phyloP scores from a whole-genome alignment of 1,284 basidiomycete species.

The Pseudozyma sp. region DNA sequence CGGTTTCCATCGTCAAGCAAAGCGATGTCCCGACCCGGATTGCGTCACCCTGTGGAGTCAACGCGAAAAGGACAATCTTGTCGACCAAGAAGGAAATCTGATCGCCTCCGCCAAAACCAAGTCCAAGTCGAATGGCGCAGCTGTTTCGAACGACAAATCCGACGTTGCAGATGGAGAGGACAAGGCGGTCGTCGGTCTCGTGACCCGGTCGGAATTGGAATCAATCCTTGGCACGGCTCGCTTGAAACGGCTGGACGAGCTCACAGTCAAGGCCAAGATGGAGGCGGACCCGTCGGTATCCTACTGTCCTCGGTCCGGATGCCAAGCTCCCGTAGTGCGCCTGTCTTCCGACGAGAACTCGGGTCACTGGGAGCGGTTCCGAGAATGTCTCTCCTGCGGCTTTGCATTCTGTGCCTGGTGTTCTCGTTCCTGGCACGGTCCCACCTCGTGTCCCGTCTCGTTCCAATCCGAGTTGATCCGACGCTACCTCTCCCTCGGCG shows the following conservation, averaged over 20 bases:
- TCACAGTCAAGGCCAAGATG: constrained; percentile 40
- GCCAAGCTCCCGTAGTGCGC: constrained; percentile 41
- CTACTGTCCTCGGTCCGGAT: constrained; percentile 47
- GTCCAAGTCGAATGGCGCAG: background rate
- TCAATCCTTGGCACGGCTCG: constrained; percentile 24
- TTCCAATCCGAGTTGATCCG: constrained; percentile 44
- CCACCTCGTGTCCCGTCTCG: constrained; percentile 31
- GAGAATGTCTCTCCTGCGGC: constrained; percentile 46
- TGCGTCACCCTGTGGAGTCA: constrained; percentile 44
- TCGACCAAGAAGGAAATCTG: constrained; percentile 41
- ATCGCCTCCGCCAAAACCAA: constrained; percentile 9
- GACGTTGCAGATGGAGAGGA: background rate
- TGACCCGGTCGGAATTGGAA: constrained; percentile 30
- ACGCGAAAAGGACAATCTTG: constrained; percentile 40
- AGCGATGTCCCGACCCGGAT: constrained; percentile 49
- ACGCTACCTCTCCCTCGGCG: constrained; percentile 24
- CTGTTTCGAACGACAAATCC: background rate
- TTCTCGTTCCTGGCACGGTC: constrained; percentile 48
- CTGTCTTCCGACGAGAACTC: constrained; percentile 42
- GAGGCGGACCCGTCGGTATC: constrained; percentile 52
- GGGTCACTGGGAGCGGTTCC: constrained; percentile 50
- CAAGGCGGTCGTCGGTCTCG: constrained; percentile 17
- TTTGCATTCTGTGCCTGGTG: constrained; percentile 54
- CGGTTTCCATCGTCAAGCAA: constrained; percentile 45
- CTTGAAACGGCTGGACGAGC: constrained; percentile 30